phyloP scores from a whole-genome alignment of 371 early-diverging fungal species.

The Gilbertella persicaria region DNA sequence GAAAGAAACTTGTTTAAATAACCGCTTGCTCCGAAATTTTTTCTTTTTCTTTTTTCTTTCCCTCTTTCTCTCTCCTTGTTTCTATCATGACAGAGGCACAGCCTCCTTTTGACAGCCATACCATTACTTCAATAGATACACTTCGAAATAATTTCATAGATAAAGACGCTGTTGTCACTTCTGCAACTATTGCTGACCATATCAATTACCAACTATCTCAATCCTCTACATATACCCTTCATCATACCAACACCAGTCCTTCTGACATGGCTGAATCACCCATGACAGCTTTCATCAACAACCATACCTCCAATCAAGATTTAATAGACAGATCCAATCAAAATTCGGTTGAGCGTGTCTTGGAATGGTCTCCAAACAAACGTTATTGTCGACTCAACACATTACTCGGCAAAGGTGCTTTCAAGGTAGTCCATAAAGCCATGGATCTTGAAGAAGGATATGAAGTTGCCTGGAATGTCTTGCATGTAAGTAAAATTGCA shows the following conservation, averaged over 20 bases:
- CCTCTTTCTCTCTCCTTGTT: not conserved
- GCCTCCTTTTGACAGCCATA: constrained; percentile 16
- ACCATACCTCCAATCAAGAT: constrained; percentile 19
- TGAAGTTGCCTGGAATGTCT: constrained; percentile 92
- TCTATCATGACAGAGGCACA: constrained; percentile 18
- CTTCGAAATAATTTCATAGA: constrained; percentile 12
- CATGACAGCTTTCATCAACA: constrained; percentile 6
- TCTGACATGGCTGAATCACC: constrained; percentile 1
- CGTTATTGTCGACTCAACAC: constrained; percentile 66
- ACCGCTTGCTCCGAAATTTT: too few species aligned
- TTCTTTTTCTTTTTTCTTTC: too few species aligned
- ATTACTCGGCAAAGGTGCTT: constrained; percentile 75
- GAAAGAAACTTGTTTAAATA: too few species aligned
- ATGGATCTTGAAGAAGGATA: constrained; percentile 89
- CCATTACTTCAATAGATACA: constrained; percentile 8
- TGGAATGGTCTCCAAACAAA: constrained; percentile 68
- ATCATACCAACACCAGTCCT: not conserved
- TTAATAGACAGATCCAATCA: constrained; percentile 39
- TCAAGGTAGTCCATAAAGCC: constrained; percentile 90
- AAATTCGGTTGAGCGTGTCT: constrained; percentile 62
- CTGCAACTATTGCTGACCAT: constrained; percentile 20
- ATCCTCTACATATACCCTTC: constrained; percentile 7
- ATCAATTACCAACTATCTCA: constrained; percentile 21
- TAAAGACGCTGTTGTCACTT: constrained; percentile 3
- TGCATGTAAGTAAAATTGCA: constrained; percentile 49